Evolutionary conservation across 345 rosid genomes (phyloP).

Genomic region (Kandelia obovata): DNA sequence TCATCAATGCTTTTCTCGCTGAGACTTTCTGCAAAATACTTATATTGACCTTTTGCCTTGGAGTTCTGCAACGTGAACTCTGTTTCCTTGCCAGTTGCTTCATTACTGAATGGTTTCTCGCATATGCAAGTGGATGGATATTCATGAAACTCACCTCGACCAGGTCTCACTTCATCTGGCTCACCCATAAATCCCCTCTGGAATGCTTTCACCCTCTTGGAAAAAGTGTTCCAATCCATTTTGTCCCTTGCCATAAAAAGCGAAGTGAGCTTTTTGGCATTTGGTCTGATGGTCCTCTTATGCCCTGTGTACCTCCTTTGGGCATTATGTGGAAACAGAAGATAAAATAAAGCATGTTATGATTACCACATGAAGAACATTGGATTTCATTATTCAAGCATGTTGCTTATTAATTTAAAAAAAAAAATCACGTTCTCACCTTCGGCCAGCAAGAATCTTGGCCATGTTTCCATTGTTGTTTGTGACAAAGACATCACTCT

Average conservation of each 20-base stretch:
- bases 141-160: slow-evolving; percentile 89
- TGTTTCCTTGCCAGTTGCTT: slow-evolving; percentile 18
- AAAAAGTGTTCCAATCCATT: slow-evolving; percentile 80
- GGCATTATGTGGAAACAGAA: not conserved
- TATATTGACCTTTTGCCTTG: not conserved
- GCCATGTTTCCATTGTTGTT: slow-evolving; percentile 99
- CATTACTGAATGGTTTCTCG: slow-evolving; percentile 40
- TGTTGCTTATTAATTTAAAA: not conserved
- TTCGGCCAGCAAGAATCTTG: slow-evolving; percentile 95
- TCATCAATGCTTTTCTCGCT: slow-evolving; percentile 24
- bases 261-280: slow-evolving; percentile 80
- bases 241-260: slow-evolving; percentile 58
- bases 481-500: slow-evolving; percentile 92
- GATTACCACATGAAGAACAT: not conserved
- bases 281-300: slow-evolving; percentile 92
- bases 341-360: too few species aligned
- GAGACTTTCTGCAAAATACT: slow-evolving; percentile 10
- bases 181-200: slow-evolving; percentile 99
- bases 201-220: slow-evolving; percentile 76
- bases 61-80: slow-evolving; percentile 9
- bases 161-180: slow-evolving; percentile 82
- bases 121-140: slow-evolving; percentile 81
- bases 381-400: not conserved
- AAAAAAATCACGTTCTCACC: slow-evolving; percentile 46
- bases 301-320: slow-evolving; percentile 91